Evolutionary conservation across 495 filamentous ascomycete species (phyloP), one percentile per base, ranked within the genome.

Genomic region (Corynascus novoguineensis): DNA sequence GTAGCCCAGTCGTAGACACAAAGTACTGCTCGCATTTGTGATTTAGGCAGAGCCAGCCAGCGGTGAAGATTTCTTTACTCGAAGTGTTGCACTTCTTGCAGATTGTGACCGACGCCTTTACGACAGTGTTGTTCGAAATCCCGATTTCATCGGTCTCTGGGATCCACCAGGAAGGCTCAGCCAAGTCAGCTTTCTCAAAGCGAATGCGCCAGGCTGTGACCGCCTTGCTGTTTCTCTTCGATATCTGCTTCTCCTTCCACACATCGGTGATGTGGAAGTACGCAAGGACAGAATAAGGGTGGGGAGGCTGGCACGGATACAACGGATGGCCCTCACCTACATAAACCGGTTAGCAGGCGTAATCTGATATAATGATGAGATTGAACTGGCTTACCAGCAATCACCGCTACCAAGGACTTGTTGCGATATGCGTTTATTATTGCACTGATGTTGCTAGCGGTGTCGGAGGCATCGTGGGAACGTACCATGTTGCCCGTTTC

Each of bases 41-140:
- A 2, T 86, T 72, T 6, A 93, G 67, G 59, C 90, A 96, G 55
- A 84, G 80, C 87, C 87, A 95, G 0, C 85, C 86, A 57, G 61
- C 55, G 15, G 66, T 68, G 32, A 68, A 78, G 2, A 81, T 77
- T 27, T 66, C 57, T 32, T 73, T 73, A 58, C 67, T 71, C 0
- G 19, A 2, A 0, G 29, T 44, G 31, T 49, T 0, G 60, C 78
- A 78, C 6, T 3, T 15, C 1, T 0, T 1, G 57, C 63, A 78
- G 11, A 9, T 65, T 50, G 14, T 60, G 17, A 64, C 32, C 5
- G 60, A 55, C 11, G 45, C 28, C 37, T 42, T 47, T 5, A 41
- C 1, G n/a, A 12, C 17, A 11, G 3, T 2, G 21, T 17, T 1
- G 37, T 14, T 3, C 1, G 21, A 6, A 21, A 5, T n/a, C 7